Base-by-base conservation (phyloP, 345 rosid genomes). In the Leavenworthia alabamica region DNA sequence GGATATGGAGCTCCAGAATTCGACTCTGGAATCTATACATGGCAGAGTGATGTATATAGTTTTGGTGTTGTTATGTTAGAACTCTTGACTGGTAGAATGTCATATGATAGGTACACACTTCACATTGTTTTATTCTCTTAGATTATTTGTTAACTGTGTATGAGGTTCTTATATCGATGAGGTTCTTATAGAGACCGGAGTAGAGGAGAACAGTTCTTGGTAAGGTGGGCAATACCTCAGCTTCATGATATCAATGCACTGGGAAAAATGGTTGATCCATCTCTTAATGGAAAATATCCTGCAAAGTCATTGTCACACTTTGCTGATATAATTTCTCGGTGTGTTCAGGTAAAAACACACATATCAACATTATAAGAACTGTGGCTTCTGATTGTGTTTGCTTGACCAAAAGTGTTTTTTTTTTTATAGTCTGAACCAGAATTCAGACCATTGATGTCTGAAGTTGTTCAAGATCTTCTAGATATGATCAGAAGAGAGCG, bases 61-160 rank as follows among this genome's bases (percentile, higher is more conserved):
- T 94, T 94, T 74, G 99, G 99, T 6, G 97, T 88, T 43, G 96
- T 90, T 54, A 94, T 94, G 99, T 60, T 94, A 46, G 99, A 94
- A 73, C 90, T 94, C 72, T 79, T 94, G 78, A 94, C 97, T 0
- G 99, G 96, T 65, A 80, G 96, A 48, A 84, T 80, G 74, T 86
- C 96, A 60, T 31, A 84, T 64, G 99, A 94, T 75, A 86, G 80
- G 99, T 94, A 77, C 69, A 62, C 11, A 9, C 7, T 12, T 41
- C 65, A 23, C 39, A 9, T 22, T 54, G 35, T 12, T 20, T 20
- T 9, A 32, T 20, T 55, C 0, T 32, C 16, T 26, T 71, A 31
- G 26, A 14, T 22, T 37, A 7, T 7, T 13, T 47, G 39, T 4
- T 24, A 37, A 20, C 19, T 39, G 51, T 45, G 23, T 55, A 43